Evolutionary conservation across 371 early-diverging fungal species (phyloP), one percentile per base, ranked within the genome.

Genomic region (Capniomyces stellatus): DNA sequence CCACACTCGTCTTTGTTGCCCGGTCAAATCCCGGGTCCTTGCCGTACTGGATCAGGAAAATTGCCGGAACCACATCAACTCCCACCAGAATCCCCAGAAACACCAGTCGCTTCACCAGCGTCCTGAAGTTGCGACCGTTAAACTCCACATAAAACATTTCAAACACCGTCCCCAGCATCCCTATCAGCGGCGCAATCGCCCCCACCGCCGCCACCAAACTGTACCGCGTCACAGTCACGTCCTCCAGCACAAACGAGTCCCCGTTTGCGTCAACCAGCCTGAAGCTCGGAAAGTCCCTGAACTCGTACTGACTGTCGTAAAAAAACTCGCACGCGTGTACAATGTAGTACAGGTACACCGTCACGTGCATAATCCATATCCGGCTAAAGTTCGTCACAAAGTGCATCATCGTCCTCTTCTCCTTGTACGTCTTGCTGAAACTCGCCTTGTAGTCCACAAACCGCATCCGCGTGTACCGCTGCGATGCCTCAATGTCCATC

Each of bases 331-430:
- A 77, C 55, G 81, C 81, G 54, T 75, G 79, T 55, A 78, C 75
- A 24, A 80, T 79, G 62, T 83, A 85, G 72, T 84, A 87, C 72
- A 79, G 87, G 61, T 86, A 90, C 15, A 82, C 70, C 1, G 78
- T 76, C 29, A 88, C 68, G 58, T 89, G 89, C 61, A 89, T 78
- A 43, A 85, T 82, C 91, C 89, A 89, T 21, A 89, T 74, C 23
- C 89, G 81, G 12, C 82, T 74, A 53, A 89, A 91, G 66, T 89
- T 91, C 60, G 83, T 78, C 35, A 85, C 75, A 13, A 86, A 69
- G 67, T 92, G 92, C 68, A 83, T 70, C 80, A 83, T 81, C 1
- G 86, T 79, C 39, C 91, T 79, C 41, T 78, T 76, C 66, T 92
- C 92, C 55, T 80, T 78, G 67, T 87, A 92, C 1, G 90, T 89